Conservation (phyloP, 2,329 filamentous ascomycete genomes). For the Epicoccum sorghinum region DNA sequence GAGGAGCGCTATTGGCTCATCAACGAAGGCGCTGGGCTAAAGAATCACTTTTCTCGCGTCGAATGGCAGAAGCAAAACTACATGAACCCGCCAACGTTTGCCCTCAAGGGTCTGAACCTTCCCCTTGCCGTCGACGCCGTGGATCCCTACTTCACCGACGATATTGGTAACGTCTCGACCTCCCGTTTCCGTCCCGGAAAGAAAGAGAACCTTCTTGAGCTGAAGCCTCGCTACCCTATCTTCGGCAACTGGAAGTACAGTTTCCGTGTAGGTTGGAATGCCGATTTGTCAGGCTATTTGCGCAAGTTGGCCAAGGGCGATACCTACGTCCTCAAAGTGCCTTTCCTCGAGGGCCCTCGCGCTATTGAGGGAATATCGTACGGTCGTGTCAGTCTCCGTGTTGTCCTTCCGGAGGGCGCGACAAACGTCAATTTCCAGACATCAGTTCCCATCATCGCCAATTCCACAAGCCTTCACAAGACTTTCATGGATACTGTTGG, state of each 20-base stretch:
- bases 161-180: slow-evolving; percentile 96
- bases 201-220: slow-evolving; percentile 81
- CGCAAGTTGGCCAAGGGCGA: slow-evolving; percentile 67
- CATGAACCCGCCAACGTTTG: slow-evolving; percentile 76
- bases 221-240: slow-evolving; percentile 93
- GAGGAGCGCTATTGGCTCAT: slow-evolving; percentile 91
- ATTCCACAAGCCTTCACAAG: slow-evolving; percentile 70
- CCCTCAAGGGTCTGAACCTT: slow-evolving; percentile 81
- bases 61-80: slow-evolving; percentile 61
- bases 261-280: slow-evolving; percentile 96
- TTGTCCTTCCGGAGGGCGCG: slow-evolving; percentile 90
- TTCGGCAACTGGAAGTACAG: slow-evolving; percentile 99
- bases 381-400: slow-evolving; percentile 75
- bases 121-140: slow-evolving; percentile 79
- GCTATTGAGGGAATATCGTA: slow-evolving; percentile 86
- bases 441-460: slow-evolving; percentile 71
- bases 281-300: slow-evolving; percentile 77
- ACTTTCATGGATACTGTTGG: slow-evolving; percentile 95
- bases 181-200: slow-evolving; percentile 81
- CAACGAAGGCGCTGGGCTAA: slow-evolving; percentile 79
- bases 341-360: slow-evolving; percentile 91
- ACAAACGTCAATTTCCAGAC: slow-evolving; percentile 82
- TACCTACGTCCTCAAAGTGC: slow-evolving; percentile 85
- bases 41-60: slow-evolving; percentile 59
- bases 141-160: slow-evolving; percentile 93